A percentile compares a stretch with the other conserved stretches of the same genome.
Conservation (phyloP, 495 filamentous ascomycete species). For the Cetradonia linearis region DNA sequence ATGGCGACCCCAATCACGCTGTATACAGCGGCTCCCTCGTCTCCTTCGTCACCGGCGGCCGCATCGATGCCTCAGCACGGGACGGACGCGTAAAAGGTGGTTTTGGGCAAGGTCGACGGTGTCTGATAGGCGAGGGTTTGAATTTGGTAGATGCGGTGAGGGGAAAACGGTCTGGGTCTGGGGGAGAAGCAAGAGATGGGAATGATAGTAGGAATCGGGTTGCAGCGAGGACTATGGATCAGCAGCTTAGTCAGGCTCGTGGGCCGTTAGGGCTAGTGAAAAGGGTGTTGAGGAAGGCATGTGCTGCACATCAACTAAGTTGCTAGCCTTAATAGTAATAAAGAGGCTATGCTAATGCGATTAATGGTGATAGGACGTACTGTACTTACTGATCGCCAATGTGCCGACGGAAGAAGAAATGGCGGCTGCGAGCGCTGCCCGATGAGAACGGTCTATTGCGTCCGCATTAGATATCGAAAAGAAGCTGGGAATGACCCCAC, state of each 20-base stretch:
- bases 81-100: background rate
- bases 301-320: background rate
- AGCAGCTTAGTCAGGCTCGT: background rate
- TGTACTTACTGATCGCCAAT: background rate
- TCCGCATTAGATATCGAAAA: no score
- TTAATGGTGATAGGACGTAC: background rate
- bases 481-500: no score
- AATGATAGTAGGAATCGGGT: background rate
- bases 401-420: background rate
- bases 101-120: background rate
- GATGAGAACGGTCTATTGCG: background rate
- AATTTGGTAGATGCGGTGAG: background rate
- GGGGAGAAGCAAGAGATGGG: background rate
- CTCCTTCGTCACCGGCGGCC: background rate
- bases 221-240: background rate
- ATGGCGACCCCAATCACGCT: background rate
- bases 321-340: background rate
- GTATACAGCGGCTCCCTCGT: background rate
- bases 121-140: background rate
- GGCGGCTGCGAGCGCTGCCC: background rate
- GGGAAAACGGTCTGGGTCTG: background rate
- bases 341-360: background rate
- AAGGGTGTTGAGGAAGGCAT: background rate
- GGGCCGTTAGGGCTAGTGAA: background rate
- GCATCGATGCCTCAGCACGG: background rate